Conservation (phyloP, 345 rosid species). For the Ceriops decandra region DNA sequence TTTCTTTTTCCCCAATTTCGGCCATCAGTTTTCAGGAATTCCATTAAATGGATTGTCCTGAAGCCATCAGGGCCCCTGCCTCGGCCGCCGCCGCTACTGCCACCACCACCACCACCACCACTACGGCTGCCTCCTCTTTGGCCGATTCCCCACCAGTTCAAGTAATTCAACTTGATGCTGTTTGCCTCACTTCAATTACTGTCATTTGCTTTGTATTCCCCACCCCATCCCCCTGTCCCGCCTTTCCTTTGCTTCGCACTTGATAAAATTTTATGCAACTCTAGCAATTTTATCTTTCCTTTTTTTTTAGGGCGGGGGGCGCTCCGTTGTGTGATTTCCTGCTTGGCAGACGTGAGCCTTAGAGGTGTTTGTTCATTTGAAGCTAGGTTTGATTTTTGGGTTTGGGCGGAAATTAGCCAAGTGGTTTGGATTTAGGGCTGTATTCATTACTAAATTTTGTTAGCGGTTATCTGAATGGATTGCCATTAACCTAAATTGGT, state of each 20-base stretch:
- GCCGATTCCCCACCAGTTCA: constrained; percentile 39
- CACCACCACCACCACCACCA: neutral
- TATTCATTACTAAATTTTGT: neutral
- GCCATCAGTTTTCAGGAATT: neutral
- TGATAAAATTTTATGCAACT: too few species aligned
- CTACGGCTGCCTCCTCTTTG: neutral
- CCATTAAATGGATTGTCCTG: constrained; percentile 32
- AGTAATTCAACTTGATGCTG: constrained; percentile 17
- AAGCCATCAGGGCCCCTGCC: constrained; percentile 8
- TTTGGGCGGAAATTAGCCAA: too few species aligned
- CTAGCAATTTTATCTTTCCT: too few species aligned
- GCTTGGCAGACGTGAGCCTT: too few species aligned
- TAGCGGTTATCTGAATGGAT: neutral
- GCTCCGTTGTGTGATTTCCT: too few species aligned
- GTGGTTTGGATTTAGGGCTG: neutral
- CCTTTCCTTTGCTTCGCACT: neutral
- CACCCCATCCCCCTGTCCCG: too few species aligned
- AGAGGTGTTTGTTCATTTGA: neutral
- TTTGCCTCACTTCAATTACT: neutral
- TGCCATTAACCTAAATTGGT: too few species aligned
- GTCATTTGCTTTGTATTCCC: neutral
- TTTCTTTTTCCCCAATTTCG: too few species aligned
- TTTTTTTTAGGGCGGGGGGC: too few species aligned
- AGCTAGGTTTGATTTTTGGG: neutral
- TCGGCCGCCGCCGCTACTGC: neutral